Conservation (phyloP, 2,329 filamentous ascomycete species). For the Penicillium verrucosum region DNA sequence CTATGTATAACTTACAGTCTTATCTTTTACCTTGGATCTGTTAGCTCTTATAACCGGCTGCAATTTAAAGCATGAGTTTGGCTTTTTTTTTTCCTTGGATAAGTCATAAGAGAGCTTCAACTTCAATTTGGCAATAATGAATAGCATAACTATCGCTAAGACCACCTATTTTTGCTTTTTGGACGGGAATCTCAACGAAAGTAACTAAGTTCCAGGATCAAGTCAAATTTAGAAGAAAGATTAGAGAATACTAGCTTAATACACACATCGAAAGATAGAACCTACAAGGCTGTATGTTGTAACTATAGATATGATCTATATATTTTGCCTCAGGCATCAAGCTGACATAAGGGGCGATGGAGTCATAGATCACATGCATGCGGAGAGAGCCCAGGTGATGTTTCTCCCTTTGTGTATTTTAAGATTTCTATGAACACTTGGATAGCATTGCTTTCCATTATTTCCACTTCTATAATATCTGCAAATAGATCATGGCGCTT, state of each 20-base stretch:
- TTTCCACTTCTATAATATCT: neutral
- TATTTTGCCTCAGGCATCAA: neutral
- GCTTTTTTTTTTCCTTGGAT: neutral
- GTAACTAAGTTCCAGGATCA: neutral
- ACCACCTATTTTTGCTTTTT: neutral
- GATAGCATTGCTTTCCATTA: neutral
- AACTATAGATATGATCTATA: neutral
- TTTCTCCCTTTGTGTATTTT: neutral
- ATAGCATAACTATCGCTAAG: neutral
- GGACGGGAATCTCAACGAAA: neutral
- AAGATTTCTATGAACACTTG: neutral
- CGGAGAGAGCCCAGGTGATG: conserved; percentile 1
- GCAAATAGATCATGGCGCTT: conserved; percentile 1
- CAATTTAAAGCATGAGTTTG: neutral
- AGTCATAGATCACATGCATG: conserved; percentile 5
- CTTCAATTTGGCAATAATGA: neutral
- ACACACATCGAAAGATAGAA: neutral
- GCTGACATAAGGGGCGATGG: neutral
- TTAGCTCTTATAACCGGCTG: neutral
- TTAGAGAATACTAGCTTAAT: neutral
- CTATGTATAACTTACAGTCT: conserved; percentile 18
- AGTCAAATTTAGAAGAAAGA: neutral
- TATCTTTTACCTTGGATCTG: neutral
- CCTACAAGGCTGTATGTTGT: neutral
- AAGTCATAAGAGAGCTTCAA: neutral